These are phyloP conservation scores for Euphrasia confusa DNA, from an alignment of 257 asterid genomes.

Conservation along the genomic window DNA sequence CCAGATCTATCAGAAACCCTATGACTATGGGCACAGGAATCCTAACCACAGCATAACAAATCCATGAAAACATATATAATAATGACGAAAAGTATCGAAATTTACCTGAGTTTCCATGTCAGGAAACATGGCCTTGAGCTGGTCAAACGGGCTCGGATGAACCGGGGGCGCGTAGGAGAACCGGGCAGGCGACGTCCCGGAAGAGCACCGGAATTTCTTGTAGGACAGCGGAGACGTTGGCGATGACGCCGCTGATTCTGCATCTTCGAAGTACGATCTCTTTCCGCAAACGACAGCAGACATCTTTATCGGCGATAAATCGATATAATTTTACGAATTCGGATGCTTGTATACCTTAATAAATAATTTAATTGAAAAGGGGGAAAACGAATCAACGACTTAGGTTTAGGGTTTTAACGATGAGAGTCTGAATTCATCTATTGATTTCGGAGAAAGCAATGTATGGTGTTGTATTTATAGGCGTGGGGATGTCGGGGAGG, in stretches of 20 bases:
- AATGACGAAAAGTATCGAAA: neutral
- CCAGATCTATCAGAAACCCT: constrained; percentile 17
- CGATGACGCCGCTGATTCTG: constrained; percentile 42
- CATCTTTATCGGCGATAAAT: constrained; percentile 41
- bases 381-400: neutral
- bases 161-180: constrained; percentile 37
- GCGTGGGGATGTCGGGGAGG: too few species aligned
- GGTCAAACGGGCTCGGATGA: constrained; percentile 34
- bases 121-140: constrained; percentile 52
- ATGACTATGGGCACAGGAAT: constrained; percentile 6
- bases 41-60: neutral
- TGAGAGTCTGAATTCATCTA: too few species aligned
- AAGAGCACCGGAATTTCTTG: constrained; percentile 58
- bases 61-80: neutral
- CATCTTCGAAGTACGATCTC: constrained; percentile 77
- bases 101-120: constrained; percentile 47
- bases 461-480: too few species aligned
- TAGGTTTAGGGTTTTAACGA: neutral
- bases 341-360: neutral
- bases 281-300: constrained; percentile 77
- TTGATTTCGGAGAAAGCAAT: too few species aligned
- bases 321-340: neutral
- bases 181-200: constrained; percentile 43
- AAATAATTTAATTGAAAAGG: neutral
- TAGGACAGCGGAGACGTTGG: constrained; percentile 49